Conservation (phyloP, 805 yeast genomes). For the Dipodascus albidus region DNA sequence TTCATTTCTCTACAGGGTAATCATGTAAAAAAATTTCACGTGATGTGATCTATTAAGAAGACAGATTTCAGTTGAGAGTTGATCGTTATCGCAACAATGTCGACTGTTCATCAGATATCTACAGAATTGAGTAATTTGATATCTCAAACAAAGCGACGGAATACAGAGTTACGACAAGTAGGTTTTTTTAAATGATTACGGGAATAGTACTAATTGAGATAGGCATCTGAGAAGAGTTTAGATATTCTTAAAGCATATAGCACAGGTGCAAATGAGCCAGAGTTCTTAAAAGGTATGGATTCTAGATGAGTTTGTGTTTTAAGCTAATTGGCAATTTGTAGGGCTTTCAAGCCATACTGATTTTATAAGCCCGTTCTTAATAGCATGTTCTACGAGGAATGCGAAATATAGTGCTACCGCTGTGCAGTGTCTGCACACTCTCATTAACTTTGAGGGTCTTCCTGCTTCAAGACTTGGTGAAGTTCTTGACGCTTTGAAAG, state of each 20-base stretch:
- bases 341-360: constrained; percentile 36
- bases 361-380: constrained; percentile 55
- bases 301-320: background rate
- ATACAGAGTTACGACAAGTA: constrained; percentile 53
- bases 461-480: constrained; percentile 39
- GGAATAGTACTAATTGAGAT: constrained; percentile 9
- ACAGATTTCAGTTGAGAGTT: background rate
- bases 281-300: constrained; percentile 17
- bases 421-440: constrained; percentile 54
- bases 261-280: constrained; percentile 16
- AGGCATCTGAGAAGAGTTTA: constrained; percentile 40
- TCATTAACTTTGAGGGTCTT: constrained; percentile 44
- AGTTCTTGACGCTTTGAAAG: constrained; percentile 55
- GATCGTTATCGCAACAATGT: constrained; percentile 24
- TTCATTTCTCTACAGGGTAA: background rate
- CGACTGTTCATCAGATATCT: constrained; percentile 36
- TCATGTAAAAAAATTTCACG: no score
- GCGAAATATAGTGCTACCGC: constrained; percentile 64
- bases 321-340: constrained; percentile 3
- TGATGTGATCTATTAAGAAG: no score
- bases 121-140: constrained; percentile 50
- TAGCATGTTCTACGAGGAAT: constrained; percentile 64
- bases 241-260: constrained; percentile 31
- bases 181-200: constrained; percentile 15
- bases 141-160: constrained; percentile 61